Percentiles rank a stretch among this genome's conserved stretches.
phyloP scores from a whole-genome alignment of 352 stramenopile species.

The Pythium guiyangense region DNA sequence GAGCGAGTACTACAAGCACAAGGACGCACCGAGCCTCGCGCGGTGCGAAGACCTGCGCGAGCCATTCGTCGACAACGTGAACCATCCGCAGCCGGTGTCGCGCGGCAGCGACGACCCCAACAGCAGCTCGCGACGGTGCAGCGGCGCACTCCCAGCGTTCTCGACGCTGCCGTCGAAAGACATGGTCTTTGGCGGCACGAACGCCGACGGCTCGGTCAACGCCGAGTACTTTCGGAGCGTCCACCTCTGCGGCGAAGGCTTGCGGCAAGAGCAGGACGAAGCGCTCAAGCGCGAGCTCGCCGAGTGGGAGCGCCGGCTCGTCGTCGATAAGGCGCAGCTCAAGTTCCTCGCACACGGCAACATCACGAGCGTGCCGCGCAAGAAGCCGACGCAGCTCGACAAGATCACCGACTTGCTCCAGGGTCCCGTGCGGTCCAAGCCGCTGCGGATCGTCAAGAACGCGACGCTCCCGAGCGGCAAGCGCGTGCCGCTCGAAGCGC shows the following conservation, averaged over 20 bases:
- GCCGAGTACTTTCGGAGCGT: conserved; percentile 81
- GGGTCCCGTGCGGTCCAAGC: conserved; percentile 44
- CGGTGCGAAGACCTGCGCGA: conserved; percentile 78
- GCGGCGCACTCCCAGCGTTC: conserved; percentile 35
- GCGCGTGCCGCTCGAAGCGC: conserved; percentile 41
- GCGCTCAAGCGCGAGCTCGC: conserved; percentile 56
- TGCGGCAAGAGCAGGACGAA: conserved; percentile 72
- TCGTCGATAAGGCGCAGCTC: conserved; percentile 85
- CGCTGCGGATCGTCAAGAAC: conserved; percentile 75
- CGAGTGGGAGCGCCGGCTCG: conserved; percentile 71
- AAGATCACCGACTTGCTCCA: conserved; percentile 72
- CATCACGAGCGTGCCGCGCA: conserved; percentile 56
- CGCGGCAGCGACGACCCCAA: conserved; percentile 20
- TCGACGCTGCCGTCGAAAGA: conserved; percentile 85
- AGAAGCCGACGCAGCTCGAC: conserved; percentile 65
- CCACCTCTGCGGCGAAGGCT: conserved; percentile 78
- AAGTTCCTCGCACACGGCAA: conserved; percentile 87
- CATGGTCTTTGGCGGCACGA: conserved; percentile 82
- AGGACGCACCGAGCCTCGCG: conserved; percentile 62
- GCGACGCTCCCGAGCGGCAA: conserved; percentile 75
- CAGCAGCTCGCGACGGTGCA: background rate
- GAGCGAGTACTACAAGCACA: conserved; percentile 70
- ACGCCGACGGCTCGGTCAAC: conserved; percentile 62
- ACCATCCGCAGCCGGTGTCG: conserved; percentile 58
- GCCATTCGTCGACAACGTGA: conserved; percentile 84